Evolutionary conservation across 2,329 filamentous ascomycete genomes (phyloP).

Genomic region (Zasmidium cellare): DNA sequence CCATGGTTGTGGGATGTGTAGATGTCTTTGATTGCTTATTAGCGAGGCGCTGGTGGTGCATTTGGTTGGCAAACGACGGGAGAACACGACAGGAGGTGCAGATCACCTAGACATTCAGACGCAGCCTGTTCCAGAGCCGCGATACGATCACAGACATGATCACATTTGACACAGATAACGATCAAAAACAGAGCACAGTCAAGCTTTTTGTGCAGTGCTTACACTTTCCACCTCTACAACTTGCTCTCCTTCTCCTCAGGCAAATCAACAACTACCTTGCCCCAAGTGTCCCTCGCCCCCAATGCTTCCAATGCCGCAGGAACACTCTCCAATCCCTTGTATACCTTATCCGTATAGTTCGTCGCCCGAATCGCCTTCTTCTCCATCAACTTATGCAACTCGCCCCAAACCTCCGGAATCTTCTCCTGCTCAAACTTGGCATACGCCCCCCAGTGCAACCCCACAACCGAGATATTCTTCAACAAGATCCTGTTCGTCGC

Average conservation of each 20-base stretch:
- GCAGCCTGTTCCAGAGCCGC: neutral
- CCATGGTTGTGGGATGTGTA: neutral
- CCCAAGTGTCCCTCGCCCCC: constrained; percentile 84
- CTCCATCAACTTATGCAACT: constrained; percentile 74
- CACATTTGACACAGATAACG: neutral
- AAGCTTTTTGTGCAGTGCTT: neutral
- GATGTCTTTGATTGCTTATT: constrained; percentile 8
- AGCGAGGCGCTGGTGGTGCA: constrained; percentile 18
- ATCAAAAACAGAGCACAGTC: neutral
- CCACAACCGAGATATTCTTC: constrained; percentile 90
- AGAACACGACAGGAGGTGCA: neutral
- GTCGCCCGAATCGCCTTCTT: constrained; percentile 79
- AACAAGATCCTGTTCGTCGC: constrained; percentile 88
- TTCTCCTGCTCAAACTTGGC: constrained; percentile 68
- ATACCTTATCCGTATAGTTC: constrained; percentile 77
- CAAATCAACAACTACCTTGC: constrained; percentile 90
- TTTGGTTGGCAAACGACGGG: neutral
- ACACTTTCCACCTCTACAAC: constrained; percentile 27
- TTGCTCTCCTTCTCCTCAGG: constrained; percentile 61
- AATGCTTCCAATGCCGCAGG: constrained; percentile 74
- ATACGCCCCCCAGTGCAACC: constrained; percentile 91
- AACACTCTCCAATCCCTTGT: constrained; percentile 77
- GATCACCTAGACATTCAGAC: neutral
- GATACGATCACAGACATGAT: neutral
- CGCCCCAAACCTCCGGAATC: constrained; percentile 75